Conservation (phyloP, 768 basidiomycete genomes). For the Termitomyces sp. region DNA sequence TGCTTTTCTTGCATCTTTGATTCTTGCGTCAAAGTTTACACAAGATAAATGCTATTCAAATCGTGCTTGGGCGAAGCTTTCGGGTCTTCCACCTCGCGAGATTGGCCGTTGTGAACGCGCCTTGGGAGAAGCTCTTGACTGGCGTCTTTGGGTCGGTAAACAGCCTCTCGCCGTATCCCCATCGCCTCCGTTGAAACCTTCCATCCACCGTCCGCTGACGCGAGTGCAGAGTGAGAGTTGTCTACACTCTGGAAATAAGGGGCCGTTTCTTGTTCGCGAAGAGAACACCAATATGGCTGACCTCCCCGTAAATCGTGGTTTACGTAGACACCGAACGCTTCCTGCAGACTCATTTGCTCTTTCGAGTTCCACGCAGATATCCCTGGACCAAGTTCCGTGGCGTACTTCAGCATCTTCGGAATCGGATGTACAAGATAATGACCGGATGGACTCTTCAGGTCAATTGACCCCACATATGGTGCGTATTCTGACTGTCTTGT, state of each 20-base stretch:
- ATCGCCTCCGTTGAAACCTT: slow-evolving; percentile 13
- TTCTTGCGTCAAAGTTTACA: slow-evolving; percentile 88
- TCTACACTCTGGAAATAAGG: slow-evolving; percentile 13
- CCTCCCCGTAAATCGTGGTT: slow-evolving; percentile 10
- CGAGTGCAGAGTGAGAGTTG: slow-evolving; percentile 50
- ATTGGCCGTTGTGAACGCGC: slow-evolving; percentile 87
- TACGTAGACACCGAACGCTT: slow-evolving; percentile 39
- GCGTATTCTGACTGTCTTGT: neutral
- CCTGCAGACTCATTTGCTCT: slow-evolving; percentile 27
- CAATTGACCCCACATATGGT: slow-evolving; percentile 2
- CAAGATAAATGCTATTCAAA: slow-evolving; percentile 95
- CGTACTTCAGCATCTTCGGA: neutral
- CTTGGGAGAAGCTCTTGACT: slow-evolving; percentile 79
- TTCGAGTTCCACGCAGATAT: neutral
- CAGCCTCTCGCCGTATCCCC: slow-evolving; percentile 25
- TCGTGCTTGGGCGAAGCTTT: slow-evolving; percentile 90
- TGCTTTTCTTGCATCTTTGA: slow-evolving; percentile 82
- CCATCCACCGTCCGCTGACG: slow-evolving; percentile 32
- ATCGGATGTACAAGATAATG: neutral
- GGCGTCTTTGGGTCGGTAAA: slow-evolving; percentile 93
- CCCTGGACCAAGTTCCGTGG: slow-evolving; percentile 4
- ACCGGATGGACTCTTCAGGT: slow-evolving; percentile 2
- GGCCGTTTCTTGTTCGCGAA: slow-evolving; percentile 22
- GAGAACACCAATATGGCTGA: neutral
- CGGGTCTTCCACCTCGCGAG: slow-evolving; percentile 81